These are phyloP conservation scores for Gossypium longicalyx DNA, from an alignment of 345 rosid genomes.

Conservation along the genomic window DNA sequence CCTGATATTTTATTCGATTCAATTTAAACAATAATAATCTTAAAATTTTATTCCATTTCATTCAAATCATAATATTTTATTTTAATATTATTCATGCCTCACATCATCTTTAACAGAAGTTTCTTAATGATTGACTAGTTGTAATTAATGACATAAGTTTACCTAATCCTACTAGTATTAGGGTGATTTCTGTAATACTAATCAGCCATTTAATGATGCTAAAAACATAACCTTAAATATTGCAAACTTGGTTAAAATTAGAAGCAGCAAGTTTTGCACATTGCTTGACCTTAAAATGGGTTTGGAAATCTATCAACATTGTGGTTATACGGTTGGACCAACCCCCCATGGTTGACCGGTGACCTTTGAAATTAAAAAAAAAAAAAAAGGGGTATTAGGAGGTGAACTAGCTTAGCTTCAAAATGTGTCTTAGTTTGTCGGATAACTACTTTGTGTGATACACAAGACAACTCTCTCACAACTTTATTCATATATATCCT, in stretches of 20 bases:
- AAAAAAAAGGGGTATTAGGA: slow-evolving; percentile 10
- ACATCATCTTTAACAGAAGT: neutral
- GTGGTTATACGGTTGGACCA: slow-evolving; percentile 46
- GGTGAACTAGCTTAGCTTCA: slow-evolving; percentile 40
- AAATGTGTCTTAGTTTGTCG: slow-evolving; percentile 19
- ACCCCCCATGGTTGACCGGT: slow-evolving; percentile 21
- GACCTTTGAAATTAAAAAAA: slow-evolving; percentile 6
- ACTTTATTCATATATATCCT: neutral
- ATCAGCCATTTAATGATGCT: neutral
- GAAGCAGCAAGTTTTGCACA: neutral
- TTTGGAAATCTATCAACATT: neutral
- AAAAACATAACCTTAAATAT: neutral
- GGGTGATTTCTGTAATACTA: neutral
- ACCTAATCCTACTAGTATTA: neutral
- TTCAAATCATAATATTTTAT: too few relatives aligned
- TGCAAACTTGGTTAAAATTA: neutral
- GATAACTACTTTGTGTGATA: slow-evolving; percentile 38
- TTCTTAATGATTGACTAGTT: neutral
- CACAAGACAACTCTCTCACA: slow-evolving; percentile 19
- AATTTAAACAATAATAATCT: too few relatives aligned
- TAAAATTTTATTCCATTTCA: too few relatives aligned
- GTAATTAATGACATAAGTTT: neutral
- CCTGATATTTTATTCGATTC: too few relatives aligned
- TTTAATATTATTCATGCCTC: neutral
- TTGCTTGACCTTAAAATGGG: slow-evolving; percentile 7